These are phyloP conservation scores for Volvox reticuliferus DNA, from an alignment of 139 green algal genomes.

Conservation along the genomic window DNA sequence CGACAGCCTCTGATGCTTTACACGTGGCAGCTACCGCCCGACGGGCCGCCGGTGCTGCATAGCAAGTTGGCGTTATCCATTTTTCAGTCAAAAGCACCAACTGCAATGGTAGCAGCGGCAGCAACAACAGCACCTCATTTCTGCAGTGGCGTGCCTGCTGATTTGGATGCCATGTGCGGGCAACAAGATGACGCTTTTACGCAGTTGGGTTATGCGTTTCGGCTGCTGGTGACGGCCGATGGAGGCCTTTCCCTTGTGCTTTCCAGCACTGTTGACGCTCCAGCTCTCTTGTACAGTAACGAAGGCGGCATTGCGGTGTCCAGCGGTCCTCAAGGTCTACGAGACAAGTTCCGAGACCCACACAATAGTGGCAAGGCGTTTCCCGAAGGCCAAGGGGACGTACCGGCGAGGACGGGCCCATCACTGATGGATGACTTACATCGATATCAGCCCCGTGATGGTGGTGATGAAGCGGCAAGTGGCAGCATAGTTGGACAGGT, in stretches of 20 bases:
- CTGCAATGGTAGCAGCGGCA: not conserved
- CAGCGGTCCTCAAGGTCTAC: not conserved
- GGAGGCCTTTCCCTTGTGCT: slow-evolving; percentile 18
- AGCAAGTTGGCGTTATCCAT: not conserved
- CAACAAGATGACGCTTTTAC: not conserved
- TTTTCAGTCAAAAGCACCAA: not conserved
- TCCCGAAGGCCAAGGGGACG: no score
- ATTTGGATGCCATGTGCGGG: not conserved
- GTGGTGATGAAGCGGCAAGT: not conserved
- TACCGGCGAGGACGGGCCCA: no score
- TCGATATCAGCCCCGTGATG: not conserved
- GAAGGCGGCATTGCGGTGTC: no score
- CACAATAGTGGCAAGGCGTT: not conserved
- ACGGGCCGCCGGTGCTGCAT: slow-evolving; percentile 8
- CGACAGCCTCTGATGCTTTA: not conserved
- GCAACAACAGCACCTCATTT: not conserved
- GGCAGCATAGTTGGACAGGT: not conserved
- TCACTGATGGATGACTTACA: not conserved
- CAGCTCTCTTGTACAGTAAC: not conserved
- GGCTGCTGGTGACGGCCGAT: not conserved
- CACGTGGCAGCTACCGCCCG: not conserved
- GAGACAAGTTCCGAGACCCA: not conserved
- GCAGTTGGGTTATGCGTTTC: not conserved
- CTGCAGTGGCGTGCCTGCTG: not conserved
- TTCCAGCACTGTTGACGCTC: not conserved